phyloP scores from a whole-genome alignment of 352 stramenopile species.

The Globisporangium spinosum region DNA sequence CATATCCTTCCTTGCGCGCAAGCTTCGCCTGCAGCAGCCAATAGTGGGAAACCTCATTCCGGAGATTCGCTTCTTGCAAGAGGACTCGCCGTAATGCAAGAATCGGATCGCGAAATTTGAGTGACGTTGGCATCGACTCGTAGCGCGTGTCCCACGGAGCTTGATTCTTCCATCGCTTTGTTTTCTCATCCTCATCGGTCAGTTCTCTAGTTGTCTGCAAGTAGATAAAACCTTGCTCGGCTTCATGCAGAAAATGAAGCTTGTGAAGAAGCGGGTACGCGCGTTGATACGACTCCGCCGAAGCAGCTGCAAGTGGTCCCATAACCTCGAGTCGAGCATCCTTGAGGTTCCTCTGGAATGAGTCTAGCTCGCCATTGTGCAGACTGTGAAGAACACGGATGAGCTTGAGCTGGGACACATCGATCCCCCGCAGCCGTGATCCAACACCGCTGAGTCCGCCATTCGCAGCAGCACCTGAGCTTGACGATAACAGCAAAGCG shows the following conservation, averaged over 20 bases:
- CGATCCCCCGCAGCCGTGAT: conserved; percentile 49
- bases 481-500: conserved; percentile 42
- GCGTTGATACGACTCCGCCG: conserved; percentile 71
- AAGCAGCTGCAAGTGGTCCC: conserved; percentile 62
- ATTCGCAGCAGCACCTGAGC: conserved; percentile 4
- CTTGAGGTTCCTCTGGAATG: conserved; percentile 58
- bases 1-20: conserved; percentile 78
- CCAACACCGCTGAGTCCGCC: background rate
- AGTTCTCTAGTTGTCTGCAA: conserved; percentile 30
- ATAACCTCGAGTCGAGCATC: conserved; percentile 70
- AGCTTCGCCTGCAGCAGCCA: conserved; percentile 85
- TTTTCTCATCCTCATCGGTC: conserved; percentile 26
- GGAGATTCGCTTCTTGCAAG: conserved; percentile 60
- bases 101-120: conserved; percentile 84
- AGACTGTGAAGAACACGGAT: conserved; percentile 80
- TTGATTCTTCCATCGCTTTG: conserved; percentile 49
- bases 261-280: conserved; percentile 73
- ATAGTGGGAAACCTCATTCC: conserved; percentile 67
- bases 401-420: conserved; percentile 73
- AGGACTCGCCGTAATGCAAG: conserved; percentile 78
- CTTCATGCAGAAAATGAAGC: conserved; percentile 75
- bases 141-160: conserved; percentile 70
- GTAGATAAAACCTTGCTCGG: conserved; percentile 67
- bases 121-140: conserved; percentile 61
- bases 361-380: conserved; percentile 46